Base-by-base conservation (phyloP, 2,329 filamentous ascomycete genomes). In the Penicillium griseofulvum region DNA sequence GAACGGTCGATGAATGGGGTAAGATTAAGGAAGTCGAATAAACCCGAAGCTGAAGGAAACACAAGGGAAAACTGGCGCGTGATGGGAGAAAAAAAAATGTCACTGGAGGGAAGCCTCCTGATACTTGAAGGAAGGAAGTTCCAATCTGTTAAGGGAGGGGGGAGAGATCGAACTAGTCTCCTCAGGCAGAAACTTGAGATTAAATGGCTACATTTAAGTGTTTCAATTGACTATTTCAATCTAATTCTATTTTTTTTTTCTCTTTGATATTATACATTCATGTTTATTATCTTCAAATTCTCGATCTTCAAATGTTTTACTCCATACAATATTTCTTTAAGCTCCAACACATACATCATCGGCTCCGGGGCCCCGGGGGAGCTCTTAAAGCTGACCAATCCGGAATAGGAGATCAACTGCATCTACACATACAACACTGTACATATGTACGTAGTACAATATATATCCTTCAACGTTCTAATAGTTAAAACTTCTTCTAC, bases 341-440 rank as follows among this genome's bases (percentile, higher is more conserved):
- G 39, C 49, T 54, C 45, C 51, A 54, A 24, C 22, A 11, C 52
- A 41, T 57, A 56, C 54, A 58, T 59, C 54, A 57, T 55, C 54
- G 41, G 36, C 36, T 29, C 29, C 29, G 29, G 43, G 36, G 48
- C n/a, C 41, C 39, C 10, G 41, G 43, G 36, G 48, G 14, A 61
- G 56, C 57, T 57, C 41, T 37, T 11, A 16, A 14, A 6, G 39
- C 44, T 36, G 45, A 54, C 61, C 61, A 64, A 64, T 64, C 60
- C 53, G 51, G n/a, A 26, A 47, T n/a, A 28, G 26, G 41, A 12
- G 38, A 53, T 50, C 49, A 44, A 48, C 47, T 57, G 29, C 36
- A 42, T 42, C 37, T 45, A 33, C 17, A 31, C 10, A 33, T 9
- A 10, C 22, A 22, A 44, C n/a, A 19, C 10, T 11, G 28, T 29